These are phyloP conservation scores for Aspergillus versicolor DNA, from an alignment of 2,329 filamentous ascomycete genomes.

Conservation along the genomic window DNA sequence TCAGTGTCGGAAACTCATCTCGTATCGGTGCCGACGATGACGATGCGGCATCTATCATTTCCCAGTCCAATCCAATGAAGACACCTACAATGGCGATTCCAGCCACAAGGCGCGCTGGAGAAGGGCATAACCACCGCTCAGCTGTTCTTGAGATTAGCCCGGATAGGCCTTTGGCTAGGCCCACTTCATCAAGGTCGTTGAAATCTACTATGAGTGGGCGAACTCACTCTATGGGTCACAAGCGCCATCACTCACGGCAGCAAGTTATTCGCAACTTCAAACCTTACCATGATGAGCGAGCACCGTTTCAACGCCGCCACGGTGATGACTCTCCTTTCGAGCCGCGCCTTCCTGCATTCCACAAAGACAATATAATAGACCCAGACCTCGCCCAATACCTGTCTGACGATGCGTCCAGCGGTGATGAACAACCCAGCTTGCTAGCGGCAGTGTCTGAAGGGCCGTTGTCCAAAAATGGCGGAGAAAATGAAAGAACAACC, in stretches of 20 bases:
- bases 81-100: slow-evolving; percentile 66
- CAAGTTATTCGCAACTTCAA: slow-evolving; percentile 78
- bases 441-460: slow-evolving; percentile 71
- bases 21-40: slow-evolving; percentile 48
- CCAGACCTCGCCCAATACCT: slow-evolving; percentile 93
- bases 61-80: slow-evolving; percentile 46
- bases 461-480: slow-evolving; percentile 59
- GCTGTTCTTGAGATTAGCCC: slow-evolving; percentile 87
- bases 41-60: slow-evolving; percentile 47
- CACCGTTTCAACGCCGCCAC: slow-evolving; percentile 78
- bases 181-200: slow-evolving; percentile 88
- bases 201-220: slow-evolving; percentile 69
- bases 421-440: slow-evolving; percentile 86
- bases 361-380: slow-evolving; percentile 98
- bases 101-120: slow-evolving; percentile 64
- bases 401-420: slow-evolving; percentile 90
- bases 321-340: slow-evolving; percentile 66
- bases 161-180: slow-evolving; percentile 74
- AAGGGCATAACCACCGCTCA: slow-evolving; percentile 79
- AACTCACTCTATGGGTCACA: slow-evolving; percentile 77
- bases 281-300: slow-evolving; percentile 70
- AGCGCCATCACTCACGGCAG: slow-evolving; percentile 83
- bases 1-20: slow-evolving; percentile 50
- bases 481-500: slow-evolving; percentile 71
- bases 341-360: slow-evolving; percentile 80